These are phyloP conservation scores for Nemania abortiva DNA, from an alignment of 2,329 filamentous ascomycete genomes.

Conservation along the genomic window DNA sequence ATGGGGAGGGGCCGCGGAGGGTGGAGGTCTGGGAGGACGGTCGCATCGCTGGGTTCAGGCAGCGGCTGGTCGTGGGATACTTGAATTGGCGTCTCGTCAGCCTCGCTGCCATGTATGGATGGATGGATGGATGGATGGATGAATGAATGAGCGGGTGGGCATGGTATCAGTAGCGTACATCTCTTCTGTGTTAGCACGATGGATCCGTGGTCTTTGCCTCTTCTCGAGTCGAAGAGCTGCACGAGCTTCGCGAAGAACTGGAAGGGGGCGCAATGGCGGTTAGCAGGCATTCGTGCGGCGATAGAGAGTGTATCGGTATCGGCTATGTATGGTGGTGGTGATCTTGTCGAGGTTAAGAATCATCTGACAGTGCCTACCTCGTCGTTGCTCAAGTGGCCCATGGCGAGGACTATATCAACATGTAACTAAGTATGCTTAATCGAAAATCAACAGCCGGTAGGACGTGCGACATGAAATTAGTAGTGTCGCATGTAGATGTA, in stretches of 20 bases:
- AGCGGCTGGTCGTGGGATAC: slow-evolving; percentile 61
- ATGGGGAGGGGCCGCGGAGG: slow-evolving; percentile 74
- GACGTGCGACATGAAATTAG: not conserved
- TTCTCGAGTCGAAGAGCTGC: slow-evolving; percentile 75
- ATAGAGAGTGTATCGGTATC: no score
- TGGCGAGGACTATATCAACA: slow-evolving; percentile 43
- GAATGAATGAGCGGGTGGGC: not conserved
- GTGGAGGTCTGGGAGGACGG: slow-evolving; percentile 71
- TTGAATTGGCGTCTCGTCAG: slow-evolving; percentile 43
- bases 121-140: not conserved
- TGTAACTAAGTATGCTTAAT: not conserved
- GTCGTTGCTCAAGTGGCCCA: slow-evolving; percentile 69
- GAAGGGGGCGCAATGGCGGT: slow-evolving; percentile 15
- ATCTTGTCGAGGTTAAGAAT: slow-evolving; percentile 11
- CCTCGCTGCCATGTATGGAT: not conserved
- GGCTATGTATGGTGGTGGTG: not conserved
- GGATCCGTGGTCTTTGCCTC: slow-evolving; percentile 77
- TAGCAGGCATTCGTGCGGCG: slow-evolving; percentile 6
- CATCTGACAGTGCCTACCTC: slow-evolving; percentile 60
- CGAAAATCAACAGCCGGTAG: not conserved
- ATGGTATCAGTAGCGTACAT: slow-evolving; percentile 60
- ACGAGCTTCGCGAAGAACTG: slow-evolving; percentile 80
- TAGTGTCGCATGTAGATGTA: not conserved
- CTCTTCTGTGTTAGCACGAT: slow-evolving; percentile 83
- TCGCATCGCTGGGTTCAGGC: slow-evolving; percentile 58